A percentile compares a stretch with the other conserved stretches of the same genome.
Conservation (phyloP, 2,329 filamentous ascomycete species). For the Pseudohalonectria lignicola region DNA sequence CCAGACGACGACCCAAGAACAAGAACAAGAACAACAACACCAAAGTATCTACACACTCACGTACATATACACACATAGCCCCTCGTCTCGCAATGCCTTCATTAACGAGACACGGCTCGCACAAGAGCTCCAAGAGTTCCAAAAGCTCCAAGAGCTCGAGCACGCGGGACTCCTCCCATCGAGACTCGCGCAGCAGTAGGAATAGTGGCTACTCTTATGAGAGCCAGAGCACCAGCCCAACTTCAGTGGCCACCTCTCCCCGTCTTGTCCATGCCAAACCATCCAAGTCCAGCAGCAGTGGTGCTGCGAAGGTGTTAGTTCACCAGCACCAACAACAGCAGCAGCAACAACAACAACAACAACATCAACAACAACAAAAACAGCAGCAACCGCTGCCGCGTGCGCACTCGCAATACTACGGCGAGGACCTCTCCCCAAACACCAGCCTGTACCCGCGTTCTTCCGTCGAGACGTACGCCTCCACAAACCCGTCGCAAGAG, state of each 20-base stretch:
- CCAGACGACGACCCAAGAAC: too few species aligned
- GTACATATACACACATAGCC: background rate
- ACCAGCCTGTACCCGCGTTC: constrained; percentile 36
- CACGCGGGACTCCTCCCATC: constrained; percentile 3
- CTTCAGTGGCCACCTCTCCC: constrained; percentile 4
- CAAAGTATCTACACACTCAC: too few species aligned
- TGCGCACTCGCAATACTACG: constrained; percentile 3
- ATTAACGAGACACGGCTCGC: constrained; percentile 2
- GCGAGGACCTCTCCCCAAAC: constrained; percentile 26
- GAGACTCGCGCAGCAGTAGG: constrained; percentile 3
- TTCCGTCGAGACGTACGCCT: constrained; percentile 73
- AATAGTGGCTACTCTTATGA: constrained; percentile 7
- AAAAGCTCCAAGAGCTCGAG: constrained; percentile 2
- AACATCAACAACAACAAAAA: too few species aligned
- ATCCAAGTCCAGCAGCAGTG: background rate
- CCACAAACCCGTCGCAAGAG: constrained; percentile 53
- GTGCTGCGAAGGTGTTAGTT: background rate
- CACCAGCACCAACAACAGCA: background rate
- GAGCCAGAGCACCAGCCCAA: constrained; percentile 6
- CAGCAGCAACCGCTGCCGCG: constrained; percentile 1
- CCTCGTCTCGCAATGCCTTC: constrained; percentile 6
- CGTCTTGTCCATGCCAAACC: constrained; percentile 2
- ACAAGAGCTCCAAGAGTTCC: constrained; percentile 1
- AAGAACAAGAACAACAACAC: too few species aligned
- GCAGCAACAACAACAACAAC: background rate